Conservation (phyloP, 2,329 filamentous ascomycete species). For the Fusarium agapanthi region DNA sequence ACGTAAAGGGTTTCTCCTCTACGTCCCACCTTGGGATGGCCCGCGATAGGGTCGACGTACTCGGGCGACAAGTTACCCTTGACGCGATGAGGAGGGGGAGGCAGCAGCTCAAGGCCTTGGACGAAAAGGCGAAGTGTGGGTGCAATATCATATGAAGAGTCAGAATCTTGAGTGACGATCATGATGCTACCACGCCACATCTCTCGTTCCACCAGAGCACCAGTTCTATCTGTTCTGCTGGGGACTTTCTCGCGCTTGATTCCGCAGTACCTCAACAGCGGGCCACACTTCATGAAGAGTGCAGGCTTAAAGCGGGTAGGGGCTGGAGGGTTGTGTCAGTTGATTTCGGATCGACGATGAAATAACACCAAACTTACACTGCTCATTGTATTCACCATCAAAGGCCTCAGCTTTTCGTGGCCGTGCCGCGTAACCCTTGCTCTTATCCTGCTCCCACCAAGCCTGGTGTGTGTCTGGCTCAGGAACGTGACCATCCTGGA, state of each 20-base stretch:
- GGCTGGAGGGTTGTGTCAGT: constrained; percentile 46
- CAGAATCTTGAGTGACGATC: constrained; percentile 89
- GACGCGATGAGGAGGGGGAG: constrained; percentile 77
- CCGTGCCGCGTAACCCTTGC: constrained; percentile 56
- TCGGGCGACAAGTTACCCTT: constrained; percentile 75
- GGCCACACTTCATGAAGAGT: constrained; percentile 88
- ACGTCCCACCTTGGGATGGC: constrained; percentile 84
- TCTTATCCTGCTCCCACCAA: constrained; percentile 78
- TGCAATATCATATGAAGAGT: constrained; percentile 81
- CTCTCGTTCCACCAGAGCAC: constrained; percentile 65
- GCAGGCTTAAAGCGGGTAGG: constrained; percentile 82
- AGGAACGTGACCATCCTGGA: constrained; percentile 54
- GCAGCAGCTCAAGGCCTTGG: constrained; percentile 83
- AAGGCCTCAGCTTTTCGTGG: constrained; percentile 69
- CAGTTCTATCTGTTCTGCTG: constrained; percentile 38
- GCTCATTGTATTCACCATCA: constrained; percentile 73
- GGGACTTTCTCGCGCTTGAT: constrained; percentile 70
- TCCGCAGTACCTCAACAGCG: constrained; percentile 88
- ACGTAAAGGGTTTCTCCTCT: constrained; percentile 89
- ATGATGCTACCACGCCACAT: constrained; percentile 94
- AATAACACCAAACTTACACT: constrained; percentile 52
- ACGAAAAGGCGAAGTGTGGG: constrained; percentile 86
- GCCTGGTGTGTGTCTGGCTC: constrained; percentile 62
- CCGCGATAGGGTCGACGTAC: constrained; percentile 89
- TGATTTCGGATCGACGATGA: neutral